Evolutionary conservation across 2,329 filamentous ascomycete genomes (phyloP).

Genomic region (Talaromyces sp.): DNA sequence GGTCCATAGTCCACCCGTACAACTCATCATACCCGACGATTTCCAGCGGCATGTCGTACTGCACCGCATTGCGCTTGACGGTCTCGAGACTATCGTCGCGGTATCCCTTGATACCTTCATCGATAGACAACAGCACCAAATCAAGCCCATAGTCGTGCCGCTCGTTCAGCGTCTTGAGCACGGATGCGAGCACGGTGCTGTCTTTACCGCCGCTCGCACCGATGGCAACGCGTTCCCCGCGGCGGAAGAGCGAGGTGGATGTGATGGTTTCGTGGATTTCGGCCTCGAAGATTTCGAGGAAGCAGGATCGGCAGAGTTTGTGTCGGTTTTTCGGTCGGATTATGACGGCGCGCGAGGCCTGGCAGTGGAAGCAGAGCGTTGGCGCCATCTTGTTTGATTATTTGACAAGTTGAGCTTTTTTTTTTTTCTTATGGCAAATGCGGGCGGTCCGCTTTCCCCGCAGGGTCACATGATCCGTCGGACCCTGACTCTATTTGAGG

Average conservation of each 20-base stretch:
- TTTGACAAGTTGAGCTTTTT: not conserved
- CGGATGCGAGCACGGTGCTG: conserved; percentile 89
- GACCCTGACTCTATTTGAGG: not conserved
- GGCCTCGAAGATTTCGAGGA: conserved; percentile 79
- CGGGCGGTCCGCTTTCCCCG: not conserved
- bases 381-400: conserved; percentile 60
- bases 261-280: conserved; percentile 92
- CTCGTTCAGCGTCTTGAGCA: conserved; percentile 91
- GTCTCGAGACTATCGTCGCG: conserved; percentile 94
- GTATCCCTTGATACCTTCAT: conserved; percentile 96
- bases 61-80: conserved; percentile 84
- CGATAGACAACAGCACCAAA: conserved; percentile 81
- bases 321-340: conserved; percentile 92
- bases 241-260: conserved; percentile 71
- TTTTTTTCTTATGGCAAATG: not conserved
- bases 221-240: conserved; percentile 84
- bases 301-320: conserved; percentile 87
- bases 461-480: not conserved
- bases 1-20: conserved; percentile 99
- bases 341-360: conserved; percentile 73
- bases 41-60: conserved; percentile 86
- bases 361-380: conserved; percentile 68
- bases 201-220: conserved; percentile 97
- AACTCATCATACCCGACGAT: conserved; percentile 91
- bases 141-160: conserved; percentile 81